Evolutionary conservation across 2,329 filamentous ascomycete species (phyloP).

Genomic region (Calonectria pauciramosa): DNA sequence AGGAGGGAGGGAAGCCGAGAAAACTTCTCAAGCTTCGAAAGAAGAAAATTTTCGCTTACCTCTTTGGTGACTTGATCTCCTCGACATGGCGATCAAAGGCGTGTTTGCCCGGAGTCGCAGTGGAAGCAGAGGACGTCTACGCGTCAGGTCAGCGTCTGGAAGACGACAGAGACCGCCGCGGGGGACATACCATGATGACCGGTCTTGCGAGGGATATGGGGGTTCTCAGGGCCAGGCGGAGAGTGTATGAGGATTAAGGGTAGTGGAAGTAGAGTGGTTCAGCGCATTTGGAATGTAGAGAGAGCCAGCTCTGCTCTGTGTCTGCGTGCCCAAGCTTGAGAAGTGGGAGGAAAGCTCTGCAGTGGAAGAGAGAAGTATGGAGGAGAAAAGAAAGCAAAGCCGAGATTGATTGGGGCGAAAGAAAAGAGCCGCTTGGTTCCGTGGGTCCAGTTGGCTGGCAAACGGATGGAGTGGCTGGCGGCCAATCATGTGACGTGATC

Average conservation of each 20-base stretch:
- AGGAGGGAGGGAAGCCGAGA: neutral
- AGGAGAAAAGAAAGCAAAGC: slow-evolving; percentile 38
- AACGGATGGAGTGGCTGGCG: slow-evolving; percentile 21
- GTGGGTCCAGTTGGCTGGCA: slow-evolving; percentile 37
- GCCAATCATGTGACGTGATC: slow-evolving; percentile 39
- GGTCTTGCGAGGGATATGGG: neutral
- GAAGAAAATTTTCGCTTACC: slow-evolving; percentile 70
- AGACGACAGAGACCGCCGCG: slow-evolving; percentile 24
- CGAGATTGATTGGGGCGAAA: slow-evolving; percentile 42
- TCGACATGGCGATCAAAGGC: slow-evolving; percentile 86
- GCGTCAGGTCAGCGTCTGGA: slow-evolving; percentile 33
- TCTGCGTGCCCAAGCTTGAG: slow-evolving; percentile 21
- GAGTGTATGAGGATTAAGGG: neutral
- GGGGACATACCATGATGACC: slow-evolving; percentile 43
- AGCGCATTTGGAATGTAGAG: slow-evolving; percentile 40
- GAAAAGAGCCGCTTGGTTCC: slow-evolving; percentile 40
- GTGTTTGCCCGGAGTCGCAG: slow-evolving; percentile 78
- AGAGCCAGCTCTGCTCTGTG: slow-evolving; percentile 41
- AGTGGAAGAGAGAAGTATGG: slow-evolving; percentile 36
- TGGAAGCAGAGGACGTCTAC: slow-evolving; percentile 80
- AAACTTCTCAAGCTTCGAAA: neutral
- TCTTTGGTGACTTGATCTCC: slow-evolving; percentile 89
- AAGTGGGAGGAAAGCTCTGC: slow-evolving; percentile 29
- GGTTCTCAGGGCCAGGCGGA: neutral
- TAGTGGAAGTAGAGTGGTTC: slow-evolving; percentile 38